Percentiles rank a stretch among this genome's conserved stretches.
These are phyloP conservation scores for Dentiscutata heterogama DNA, from an alignment of 371 early-diverging fungal species.

Conservation along the genomic window DNA sequence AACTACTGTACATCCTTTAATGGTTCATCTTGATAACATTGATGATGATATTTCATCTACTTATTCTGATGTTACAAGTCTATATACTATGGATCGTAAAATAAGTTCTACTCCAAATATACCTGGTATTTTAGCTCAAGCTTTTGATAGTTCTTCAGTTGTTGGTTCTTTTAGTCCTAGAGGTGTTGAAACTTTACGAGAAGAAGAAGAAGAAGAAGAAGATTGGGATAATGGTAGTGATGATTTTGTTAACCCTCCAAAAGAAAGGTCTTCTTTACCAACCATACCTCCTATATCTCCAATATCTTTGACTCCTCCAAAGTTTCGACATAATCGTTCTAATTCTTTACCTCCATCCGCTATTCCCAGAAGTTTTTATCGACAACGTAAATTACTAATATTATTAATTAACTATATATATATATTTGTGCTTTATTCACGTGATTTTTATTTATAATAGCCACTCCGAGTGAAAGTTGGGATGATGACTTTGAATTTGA, in stretches of 20 bases:
- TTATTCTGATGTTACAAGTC: slow-evolving; percentile 19
- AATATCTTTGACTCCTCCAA: slow-evolving; percentile 20
- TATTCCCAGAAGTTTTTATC: slow-evolving; percentile 46
- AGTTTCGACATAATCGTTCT: slow-evolving; percentile 47
- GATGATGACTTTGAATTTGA: slow-evolving; percentile 54
- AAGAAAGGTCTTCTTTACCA: neutral
- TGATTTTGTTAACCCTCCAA: neutral
- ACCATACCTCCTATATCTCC: neutral
- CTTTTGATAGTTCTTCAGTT: slow-evolving; percentile 32
- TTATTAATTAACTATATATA: too few relatives aligned
- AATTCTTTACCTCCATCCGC: slow-evolving; percentile 47
- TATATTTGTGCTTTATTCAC: neutral
- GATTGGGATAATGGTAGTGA: slow-evolving; percentile 20
- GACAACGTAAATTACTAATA: too few relatives aligned
- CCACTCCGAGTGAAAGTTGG: slow-evolving; percentile 53
- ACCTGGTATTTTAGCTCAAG: neutral
- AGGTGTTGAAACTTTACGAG: neutral
- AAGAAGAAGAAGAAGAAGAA: slow-evolving; percentile 41
- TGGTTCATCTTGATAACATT: slow-evolving; percentile 49
- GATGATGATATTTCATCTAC: slow-evolving; percentile 40
- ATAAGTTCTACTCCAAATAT: slow-evolving; percentile 30
- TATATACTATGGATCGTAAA: neutral
- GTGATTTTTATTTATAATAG: slow-evolving; percentile 4
- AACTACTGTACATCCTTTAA: slow-evolving; percentile 50
- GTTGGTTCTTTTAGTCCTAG: neutral